A percentile compares a stretch with the other conserved stretches of the same genome.
Conservation (phyloP, 2,329 filamentous ascomycete species). For the Botrytis sinoallii region DNA sequence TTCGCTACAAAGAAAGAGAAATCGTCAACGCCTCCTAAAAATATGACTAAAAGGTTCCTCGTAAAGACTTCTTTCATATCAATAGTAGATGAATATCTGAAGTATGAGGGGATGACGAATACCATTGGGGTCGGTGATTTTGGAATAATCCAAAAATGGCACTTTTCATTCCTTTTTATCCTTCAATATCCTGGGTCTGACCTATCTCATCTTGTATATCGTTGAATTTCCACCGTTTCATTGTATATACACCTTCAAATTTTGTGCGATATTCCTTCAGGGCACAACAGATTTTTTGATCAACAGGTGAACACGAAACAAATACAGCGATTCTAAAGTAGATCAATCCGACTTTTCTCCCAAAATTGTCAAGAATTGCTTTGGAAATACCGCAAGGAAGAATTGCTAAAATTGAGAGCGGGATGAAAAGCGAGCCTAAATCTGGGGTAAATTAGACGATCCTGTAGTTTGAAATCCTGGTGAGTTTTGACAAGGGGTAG, state of each 20-base stretch:
- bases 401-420: background rate
- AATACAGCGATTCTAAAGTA: too few relatives aligned
- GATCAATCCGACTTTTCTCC: too few relatives aligned
- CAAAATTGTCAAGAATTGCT: too few relatives aligned
- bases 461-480: background rate
- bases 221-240: background rate
- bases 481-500: background rate
- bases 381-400: too few relatives aligned
- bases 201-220: background rate
- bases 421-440: background rate
- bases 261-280: background rate
- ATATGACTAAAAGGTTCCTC: background rate
- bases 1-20: too few relatives aligned
- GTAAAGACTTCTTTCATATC: background rate
- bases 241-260: background rate
- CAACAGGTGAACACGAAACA: too few relatives aligned
- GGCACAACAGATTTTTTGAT: background rate
- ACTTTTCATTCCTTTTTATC: background rate
- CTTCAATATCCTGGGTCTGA: background rate
- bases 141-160: background rate
- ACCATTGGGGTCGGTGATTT: background rate
- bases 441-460: background rate
- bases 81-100: background rate
- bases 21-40: background rate
- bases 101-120: background rate